Conservation (phyloP, 2,329 filamentous ascomycete genomes). For the Didymella lethalis region DNA sequence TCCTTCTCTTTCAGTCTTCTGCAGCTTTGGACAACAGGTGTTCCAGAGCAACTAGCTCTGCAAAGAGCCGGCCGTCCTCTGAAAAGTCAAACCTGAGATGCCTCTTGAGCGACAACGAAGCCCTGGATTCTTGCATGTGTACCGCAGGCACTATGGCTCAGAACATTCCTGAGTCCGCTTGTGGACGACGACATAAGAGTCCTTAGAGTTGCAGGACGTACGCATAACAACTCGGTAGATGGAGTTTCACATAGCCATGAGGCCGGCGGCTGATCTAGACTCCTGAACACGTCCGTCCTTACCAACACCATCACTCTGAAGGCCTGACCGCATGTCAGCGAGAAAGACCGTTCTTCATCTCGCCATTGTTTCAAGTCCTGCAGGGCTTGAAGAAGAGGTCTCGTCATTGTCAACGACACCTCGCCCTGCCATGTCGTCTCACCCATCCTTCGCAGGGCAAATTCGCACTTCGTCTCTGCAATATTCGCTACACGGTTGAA, state of each 20-base stretch:
- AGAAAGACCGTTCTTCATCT: neutral
- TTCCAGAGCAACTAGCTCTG: neutral
- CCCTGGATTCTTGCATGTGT: neutral
- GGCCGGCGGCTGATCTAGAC: neutral
- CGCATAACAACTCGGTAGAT: neutral
- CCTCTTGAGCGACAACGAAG: neutral
- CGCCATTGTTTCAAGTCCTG: neutral
- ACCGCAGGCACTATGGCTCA: neutral
- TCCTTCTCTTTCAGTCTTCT: neutral
- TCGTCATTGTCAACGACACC: neutral
- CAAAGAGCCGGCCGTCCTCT: neutral
- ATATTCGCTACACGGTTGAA: neutral
- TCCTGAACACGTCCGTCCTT: neutral
- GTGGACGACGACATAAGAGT: neutral
- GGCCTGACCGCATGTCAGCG: neutral
- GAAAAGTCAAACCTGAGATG: neutral
- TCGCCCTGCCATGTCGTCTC: neutral
- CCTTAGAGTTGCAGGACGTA: neutral
- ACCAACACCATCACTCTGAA: neutral
- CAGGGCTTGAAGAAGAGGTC: neutral
- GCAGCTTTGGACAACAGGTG: neutral
- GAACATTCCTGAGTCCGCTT: neutral
- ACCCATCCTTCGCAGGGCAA: neutral
- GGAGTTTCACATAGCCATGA: neutral
- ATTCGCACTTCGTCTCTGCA: neutral